Evolutionary conservation across 2,329 filamentous ascomycete genomes (phyloP), one percentile per base, ranked within the genome.

Genomic region (Cladophialophora bantiana): DNA sequence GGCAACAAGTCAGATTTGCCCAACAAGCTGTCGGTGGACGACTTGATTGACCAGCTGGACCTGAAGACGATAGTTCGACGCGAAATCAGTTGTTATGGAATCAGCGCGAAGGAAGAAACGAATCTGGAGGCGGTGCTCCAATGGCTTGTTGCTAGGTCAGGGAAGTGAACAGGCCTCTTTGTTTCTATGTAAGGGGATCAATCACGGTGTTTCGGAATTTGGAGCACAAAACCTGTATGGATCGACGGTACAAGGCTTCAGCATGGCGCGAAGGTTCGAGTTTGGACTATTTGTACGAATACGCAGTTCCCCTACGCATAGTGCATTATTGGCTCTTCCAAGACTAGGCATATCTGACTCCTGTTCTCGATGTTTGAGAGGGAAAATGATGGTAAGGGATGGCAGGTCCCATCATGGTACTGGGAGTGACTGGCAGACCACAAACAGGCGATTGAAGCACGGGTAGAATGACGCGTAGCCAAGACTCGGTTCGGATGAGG

Each of bases 51-150:
- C 68, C 90, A 90, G 70, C 86, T 99, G 80, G 90, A 97, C 74
- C 86, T 99, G 65, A 96, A 95, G 78, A 88, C 88, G 73, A 93
- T 99, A 78, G 91, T 89, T 67, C 90, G 93, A 75, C 92, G 95
- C 63, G 95, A 99, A 80, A 94, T 99, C 73, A 97, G 93, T 82
- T 98, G 95, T 82, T 99, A 99, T 80, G 94, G 94, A 69, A 97
- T 99, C 82, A 97, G 94, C 78, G 95, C 94, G 68, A 98, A 98
- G 80, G 94, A 98, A 78, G 95, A 99, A 82, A 99, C 94, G 65
- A 99, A 99, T 81, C 88, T 99, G 71, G 94, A 99, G 77, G 95
- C 94, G 6, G 95, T 99, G 60, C 84, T 99, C 74, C 92, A 97
- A 78, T 99, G 95, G 92, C 84, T 99, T 78, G 94, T 99, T 79